Base-by-base conservation (phyloP, 768 basidiomycete species). In the Leccinum boreale region DNA sequence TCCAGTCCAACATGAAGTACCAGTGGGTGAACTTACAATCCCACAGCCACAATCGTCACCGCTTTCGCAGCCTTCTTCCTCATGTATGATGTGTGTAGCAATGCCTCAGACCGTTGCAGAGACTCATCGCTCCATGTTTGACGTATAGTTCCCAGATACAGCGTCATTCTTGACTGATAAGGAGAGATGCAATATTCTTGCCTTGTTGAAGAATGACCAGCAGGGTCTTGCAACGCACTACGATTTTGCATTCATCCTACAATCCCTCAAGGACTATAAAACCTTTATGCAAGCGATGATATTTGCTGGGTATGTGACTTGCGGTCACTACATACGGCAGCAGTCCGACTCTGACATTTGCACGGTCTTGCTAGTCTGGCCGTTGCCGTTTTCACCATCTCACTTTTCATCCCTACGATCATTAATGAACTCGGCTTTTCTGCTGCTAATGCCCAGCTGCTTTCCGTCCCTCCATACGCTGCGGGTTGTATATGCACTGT, bases 391-490 rank as follows among this genome's bases (percentile, higher is more conserved):
- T 81, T 79, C 50, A 67, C 76, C 2, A 70, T 80, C 74, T 73
- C 79, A 55, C 72, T 82, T 29, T 82, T 81, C 61, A 75, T 75
- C 8, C 81, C 81, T 5, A 79, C 79, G 4, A 79, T 82, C 61
- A 78, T 82, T 29, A 71, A 74, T 2, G 72, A 79, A 58, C 74
- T 82, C 3, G 81, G 84, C 5, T 85, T 71, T 69, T 73, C 77
- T 5, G 77, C 84, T 44, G 74, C 79, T 73, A 65, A 75, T 39
- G 82, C 82, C 7, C 81, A 84, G 44, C 47, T 75, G 1, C 65
- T 84, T n/a, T 78, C 78, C 3, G 75, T 80, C 31, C 81, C 83
- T 29, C 78, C 79, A 4, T 84, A 81, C 50, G 72, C 74, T 21
- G 75, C 74, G 8, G 80, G 79, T 3, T 81, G 80, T 58, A 56